Evolutionary conservation across 306 rosid species (phyloP).

Genomic region (Arachis hypogaea): DNA sequence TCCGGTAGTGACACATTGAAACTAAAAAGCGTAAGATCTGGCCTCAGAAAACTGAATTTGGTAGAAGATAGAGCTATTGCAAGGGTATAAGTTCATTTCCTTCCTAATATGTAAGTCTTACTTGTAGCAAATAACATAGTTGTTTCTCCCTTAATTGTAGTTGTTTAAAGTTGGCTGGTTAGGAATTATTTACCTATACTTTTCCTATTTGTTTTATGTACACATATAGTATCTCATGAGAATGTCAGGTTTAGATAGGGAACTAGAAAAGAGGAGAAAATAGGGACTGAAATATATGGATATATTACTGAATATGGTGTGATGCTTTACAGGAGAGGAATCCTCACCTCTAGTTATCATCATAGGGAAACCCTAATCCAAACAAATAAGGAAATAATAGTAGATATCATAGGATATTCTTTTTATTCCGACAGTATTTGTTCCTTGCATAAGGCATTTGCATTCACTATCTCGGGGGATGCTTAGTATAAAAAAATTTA

Average conservation of each 20-base stretch:
- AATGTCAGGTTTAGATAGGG: too few relatives aligned
- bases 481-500: constrained; percentile 3
- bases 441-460: constrained; percentile 16
- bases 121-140: constrained; percentile 25
- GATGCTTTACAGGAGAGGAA: too few relatives aligned
- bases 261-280: too few relatives aligned
- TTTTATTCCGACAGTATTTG: neutral
- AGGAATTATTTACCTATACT: too few relatives aligned
- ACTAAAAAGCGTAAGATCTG: constrained; percentile 49
- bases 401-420: too few relatives aligned
- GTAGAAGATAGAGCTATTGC: constrained; percentile 56
- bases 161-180: too few relatives aligned
- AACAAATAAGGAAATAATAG: too few relatives aligned
- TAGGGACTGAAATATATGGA: too few relatives aligned
- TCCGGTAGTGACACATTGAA: constrained; percentile 43
- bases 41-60: constrained; percentile 59
- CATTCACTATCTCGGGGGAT: constrained; percentile 3
- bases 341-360: too few relatives aligned
- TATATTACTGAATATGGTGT: too few relatives aligned
- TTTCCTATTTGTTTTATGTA: too few relatives aligned
- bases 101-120: constrained; percentile 41
- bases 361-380: too few relatives aligned
- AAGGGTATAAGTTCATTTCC: constrained; percentile 60
- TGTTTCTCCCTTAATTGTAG: constrained; percentile 2
- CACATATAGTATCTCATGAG: neutral